These are phyloP conservation scores for Backusella tuberculispora DNA, from an alignment of 192 early-diverging fungal genomes.

Conservation along the genomic window DNA sequence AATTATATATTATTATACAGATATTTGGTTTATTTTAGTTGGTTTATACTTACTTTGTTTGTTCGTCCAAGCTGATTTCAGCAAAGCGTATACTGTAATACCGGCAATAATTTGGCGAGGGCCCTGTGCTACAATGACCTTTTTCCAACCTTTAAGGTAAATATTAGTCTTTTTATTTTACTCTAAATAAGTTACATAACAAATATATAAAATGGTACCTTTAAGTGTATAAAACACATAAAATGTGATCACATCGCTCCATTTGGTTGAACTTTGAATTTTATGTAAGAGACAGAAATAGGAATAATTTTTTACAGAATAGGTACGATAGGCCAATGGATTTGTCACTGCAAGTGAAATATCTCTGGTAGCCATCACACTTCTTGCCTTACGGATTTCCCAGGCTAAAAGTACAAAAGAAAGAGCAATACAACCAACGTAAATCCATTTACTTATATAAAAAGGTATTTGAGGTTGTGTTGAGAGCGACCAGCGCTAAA, in stretches of 20 bases:
- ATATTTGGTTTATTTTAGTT: background rate
- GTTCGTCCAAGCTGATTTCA: slow-evolving; percentile 34
- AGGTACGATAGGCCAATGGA: slow-evolving; percentile 75
- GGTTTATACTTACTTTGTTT: background rate
- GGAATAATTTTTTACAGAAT: slow-evolving; percentile 71
- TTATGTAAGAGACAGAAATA: slow-evolving; percentile 84
- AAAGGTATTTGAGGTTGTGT: slow-evolving; percentile 47
- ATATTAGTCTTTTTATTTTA: slow-evolving; percentile 1
- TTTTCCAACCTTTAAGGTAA: slow-evolving; percentile 73
- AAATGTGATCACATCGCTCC: slow-evolving; percentile 73
- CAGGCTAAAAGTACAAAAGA: slow-evolving; percentile 69
- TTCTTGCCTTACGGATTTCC: slow-evolving; percentile 70
- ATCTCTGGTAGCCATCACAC: slow-evolving; percentile 68
- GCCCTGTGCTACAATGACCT: slow-evolving; percentile 79
- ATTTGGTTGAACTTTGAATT: slow-evolving; percentile 68
- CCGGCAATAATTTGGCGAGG: slow-evolving; percentile 78
- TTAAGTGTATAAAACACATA: slow-evolving; percentile 88
- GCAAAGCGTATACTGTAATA: slow-evolving; percentile 50
- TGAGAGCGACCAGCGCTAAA: slow-evolving; percentile 40
- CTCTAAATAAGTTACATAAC: background rate
- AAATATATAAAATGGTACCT: slow-evolving; percentile 46
- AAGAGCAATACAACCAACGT: slow-evolving; percentile 65
- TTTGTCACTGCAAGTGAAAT: slow-evolving; percentile 81
- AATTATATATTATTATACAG: background rate
- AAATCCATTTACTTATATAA: slow-evolving; percentile 55